These are phyloP conservation scores for Alisma plantagoaquatica DNA, from an alignment of 106 monocot species.

Conservation along the genomic window DNA sequence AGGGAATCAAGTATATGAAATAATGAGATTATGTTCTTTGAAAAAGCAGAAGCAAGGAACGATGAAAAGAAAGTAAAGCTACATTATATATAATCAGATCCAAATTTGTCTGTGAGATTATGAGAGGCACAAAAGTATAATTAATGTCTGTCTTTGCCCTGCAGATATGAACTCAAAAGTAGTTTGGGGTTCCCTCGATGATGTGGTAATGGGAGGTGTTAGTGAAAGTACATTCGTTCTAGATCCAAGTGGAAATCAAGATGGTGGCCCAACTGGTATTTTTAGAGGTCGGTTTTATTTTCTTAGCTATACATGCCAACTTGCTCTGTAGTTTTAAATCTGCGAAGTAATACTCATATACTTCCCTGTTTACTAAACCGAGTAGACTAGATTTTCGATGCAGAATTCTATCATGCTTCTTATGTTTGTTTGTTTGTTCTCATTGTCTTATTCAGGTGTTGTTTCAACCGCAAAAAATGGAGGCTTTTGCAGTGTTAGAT, in stretches of 20 bases:
- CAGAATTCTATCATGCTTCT: no score
- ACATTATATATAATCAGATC: no score
- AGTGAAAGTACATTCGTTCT: constrained; percentile 83
- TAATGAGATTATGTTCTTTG: no score
- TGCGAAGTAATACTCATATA: no score
- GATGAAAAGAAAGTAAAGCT: no score
- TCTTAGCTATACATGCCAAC: constrained; percentile 1
- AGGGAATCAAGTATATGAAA: no score
- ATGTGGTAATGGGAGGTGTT: constrained; percentile 99
- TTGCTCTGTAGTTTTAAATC: no score
- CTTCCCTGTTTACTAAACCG: background rate
- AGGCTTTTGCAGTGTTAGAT: constrained; percentile 93
- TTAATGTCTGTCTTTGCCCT: no score
- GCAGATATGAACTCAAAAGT: no score
- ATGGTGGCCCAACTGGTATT: constrained; percentile 73
- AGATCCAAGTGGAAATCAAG: constrained; percentile 60
- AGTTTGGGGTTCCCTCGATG: constrained; percentile 89
- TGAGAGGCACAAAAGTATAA: no score
- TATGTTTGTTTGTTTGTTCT: background rate
- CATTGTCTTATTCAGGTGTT: constrained; percentile 32
- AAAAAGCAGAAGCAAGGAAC: no score
- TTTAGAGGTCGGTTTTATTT: constrained; percentile 59
- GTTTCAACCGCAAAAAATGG: constrained; percentile 97
- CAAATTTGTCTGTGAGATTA: no score
- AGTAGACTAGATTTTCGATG: background rate